Conservation (phyloP, 2,329 filamentous ascomycete species). For the Xylariales sp. region DNA sequence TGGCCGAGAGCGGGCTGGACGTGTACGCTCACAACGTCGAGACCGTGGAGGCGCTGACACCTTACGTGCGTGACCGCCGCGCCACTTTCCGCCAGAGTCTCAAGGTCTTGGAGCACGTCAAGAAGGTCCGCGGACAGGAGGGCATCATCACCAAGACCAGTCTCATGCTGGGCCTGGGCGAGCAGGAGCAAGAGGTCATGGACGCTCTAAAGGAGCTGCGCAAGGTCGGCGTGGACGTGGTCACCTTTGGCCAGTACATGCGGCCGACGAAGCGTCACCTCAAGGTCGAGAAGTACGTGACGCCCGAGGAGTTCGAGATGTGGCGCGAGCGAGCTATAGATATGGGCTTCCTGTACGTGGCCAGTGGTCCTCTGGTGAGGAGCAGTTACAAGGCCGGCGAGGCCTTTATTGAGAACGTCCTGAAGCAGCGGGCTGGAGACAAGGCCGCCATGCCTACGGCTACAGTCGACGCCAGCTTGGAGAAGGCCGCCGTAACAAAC, state of each 20-base stretch:
- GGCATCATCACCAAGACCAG: slow-evolving; percentile 97
- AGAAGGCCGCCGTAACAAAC: no score
- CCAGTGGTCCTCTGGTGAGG: slow-evolving; percentile 85
- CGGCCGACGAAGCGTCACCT: slow-evolving; percentile 96
- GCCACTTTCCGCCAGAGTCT: slow-evolving; percentile 87
- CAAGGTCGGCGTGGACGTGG: slow-evolving; percentile 79
- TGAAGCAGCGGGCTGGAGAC: slow-evolving; percentile 69
- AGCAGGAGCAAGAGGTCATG: slow-evolving; percentile 83
- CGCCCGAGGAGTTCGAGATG: slow-evolving; percentile 83
- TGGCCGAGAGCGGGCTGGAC: slow-evolving; percentile 84
- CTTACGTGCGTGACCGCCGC: slow-evolving; percentile 82
- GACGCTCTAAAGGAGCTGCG: slow-evolving; percentile 76
- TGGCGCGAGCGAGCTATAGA: slow-evolving; percentile 89
- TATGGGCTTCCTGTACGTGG: slow-evolving; percentile 95
- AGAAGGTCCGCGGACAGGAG: slow-evolving; percentile 62
- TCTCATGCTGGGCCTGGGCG: slow-evolving; percentile 92
- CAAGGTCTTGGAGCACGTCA: slow-evolving; percentile 73
- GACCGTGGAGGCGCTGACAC: slow-evolving; percentile 86
- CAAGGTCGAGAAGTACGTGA: slow-evolving; percentile 93
- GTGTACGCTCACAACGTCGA: slow-evolving; percentile 98
- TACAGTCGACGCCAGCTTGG: no score
- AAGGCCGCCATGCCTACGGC: no score
- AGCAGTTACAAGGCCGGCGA: slow-evolving; percentile 98
- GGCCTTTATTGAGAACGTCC: slow-evolving; percentile 96
- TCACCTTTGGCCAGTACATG: slow-evolving; percentile 99